Conservation (phyloP, 768 basidiomycete species). For the Tulasnella sp. region DNA sequence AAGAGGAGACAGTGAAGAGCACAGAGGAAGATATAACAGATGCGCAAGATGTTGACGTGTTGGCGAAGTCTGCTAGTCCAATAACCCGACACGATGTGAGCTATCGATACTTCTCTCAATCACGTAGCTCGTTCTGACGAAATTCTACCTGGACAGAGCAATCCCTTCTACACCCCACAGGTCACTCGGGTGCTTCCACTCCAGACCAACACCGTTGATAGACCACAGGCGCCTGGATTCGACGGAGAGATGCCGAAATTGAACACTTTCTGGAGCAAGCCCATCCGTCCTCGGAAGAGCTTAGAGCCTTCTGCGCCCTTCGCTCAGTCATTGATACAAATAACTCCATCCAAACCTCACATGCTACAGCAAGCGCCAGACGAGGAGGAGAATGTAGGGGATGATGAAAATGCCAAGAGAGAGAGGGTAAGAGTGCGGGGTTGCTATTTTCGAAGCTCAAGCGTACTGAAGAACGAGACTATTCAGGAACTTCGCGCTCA, state of each 20-base stretch:
- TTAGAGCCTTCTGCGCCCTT: background rate
- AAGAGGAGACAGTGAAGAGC: background rate
- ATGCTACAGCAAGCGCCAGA: background rate
- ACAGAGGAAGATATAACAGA: background rate
- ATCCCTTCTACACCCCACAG: constrained; percentile 13
- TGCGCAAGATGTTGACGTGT: background rate
- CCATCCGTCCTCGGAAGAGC: background rate
- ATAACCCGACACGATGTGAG: background rate
- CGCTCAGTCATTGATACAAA: background rate
- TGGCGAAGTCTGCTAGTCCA: background rate
- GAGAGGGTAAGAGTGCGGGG: background rate
- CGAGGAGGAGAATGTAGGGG: background rate
- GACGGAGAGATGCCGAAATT: background rate
- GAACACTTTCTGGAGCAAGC: background rate
- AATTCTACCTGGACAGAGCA: background rate
- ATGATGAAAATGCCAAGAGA: background rate
- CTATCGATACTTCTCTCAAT: background rate
- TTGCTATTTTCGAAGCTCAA: background rate
- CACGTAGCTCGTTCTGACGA: background rate
- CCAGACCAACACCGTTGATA: constrained; percentile 1
- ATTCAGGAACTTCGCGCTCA: constrained; percentile 16
- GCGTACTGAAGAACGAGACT: background rate
- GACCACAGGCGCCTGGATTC: background rate
- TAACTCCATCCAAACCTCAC: background rate
- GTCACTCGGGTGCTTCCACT: background rate